Conservation (phyloP, 345 rosid species). For the Populus deltoides region DNA sequence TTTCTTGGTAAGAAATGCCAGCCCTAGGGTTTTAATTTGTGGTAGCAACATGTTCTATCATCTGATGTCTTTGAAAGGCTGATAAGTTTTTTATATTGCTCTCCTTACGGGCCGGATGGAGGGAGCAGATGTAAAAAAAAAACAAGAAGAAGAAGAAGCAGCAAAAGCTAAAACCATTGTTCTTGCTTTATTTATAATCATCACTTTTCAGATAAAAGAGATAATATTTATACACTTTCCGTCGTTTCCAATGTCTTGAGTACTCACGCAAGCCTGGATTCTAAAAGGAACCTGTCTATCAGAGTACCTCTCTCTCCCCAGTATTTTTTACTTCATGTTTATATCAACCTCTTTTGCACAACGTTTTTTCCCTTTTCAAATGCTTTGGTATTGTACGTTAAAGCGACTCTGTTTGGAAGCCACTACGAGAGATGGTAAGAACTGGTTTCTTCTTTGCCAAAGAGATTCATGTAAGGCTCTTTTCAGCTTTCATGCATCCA, state of each 20-base stretch:
- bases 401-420: not conserved
- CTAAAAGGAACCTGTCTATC: not conserved
- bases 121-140: too few species aligned
- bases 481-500: not conserved
- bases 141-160: too few species aligned
- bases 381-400: not conserved
- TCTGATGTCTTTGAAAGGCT: not conserved
- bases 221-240: not conserved
- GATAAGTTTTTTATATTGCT: not conserved
- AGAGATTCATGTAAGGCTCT: not conserved
- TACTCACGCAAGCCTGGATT: conserved; percentile 3
- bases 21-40: not conserved
- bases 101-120: not conserved
- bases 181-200: not conserved
- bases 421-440: not conserved
- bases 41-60: not conserved
- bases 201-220: conserved; percentile 6
- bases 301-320: not conserved
- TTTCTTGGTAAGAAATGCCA: conserved; percentile 37
- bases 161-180: not conserved
- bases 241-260: conserved; percentile 6
- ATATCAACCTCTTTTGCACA: not conserved
- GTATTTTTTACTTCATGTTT: not conserved
- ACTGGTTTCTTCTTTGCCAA: not conserved
- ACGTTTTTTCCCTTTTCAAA: not conserved